Evolutionary conservation across 495 filamentous ascomycete species (phyloP).

Genomic region (Chaetomidium leptoderma): DNA sequence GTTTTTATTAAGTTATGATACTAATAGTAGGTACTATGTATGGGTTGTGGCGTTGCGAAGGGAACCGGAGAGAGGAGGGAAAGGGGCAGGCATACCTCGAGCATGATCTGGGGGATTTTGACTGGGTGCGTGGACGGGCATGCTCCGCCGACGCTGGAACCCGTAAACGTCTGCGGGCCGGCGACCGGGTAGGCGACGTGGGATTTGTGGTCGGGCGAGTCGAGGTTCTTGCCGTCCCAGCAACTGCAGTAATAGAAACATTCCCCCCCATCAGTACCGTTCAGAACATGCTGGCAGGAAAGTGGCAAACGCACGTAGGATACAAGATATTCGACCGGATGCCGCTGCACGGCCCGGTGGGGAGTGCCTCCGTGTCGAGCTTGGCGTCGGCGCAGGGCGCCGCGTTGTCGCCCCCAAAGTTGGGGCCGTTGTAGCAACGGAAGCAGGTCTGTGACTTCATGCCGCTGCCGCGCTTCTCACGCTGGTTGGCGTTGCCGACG

Average conservation of each 20-base stretch:
- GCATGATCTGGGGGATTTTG: constrained; percentile 57
- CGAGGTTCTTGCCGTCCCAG: constrained; percentile 23
- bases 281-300: not conserved
- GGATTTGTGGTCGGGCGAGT: constrained; percentile 19
- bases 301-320: constrained; percentile 31
- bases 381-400: constrained; percentile 32
- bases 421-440: constrained; percentile 38
- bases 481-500: constrained; percentile 35
- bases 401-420: constrained; percentile 38
- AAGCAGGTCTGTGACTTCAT: constrained; percentile 34
- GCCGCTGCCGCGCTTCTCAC: constrained; percentile 21
- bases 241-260: not conserved
- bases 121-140: constrained; percentile 55
- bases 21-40: not conserved
- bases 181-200: constrained; percentile 59
- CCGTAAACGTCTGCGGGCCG: constrained; percentile 34
- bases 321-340: constrained; percentile 43
- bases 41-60: not conserved
- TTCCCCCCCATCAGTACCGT: too few relatives aligned
- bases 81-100: constrained; percentile 44
- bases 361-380: constrained; percentile 31
- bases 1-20: too few relatives aligned
- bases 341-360: constrained; percentile 29
- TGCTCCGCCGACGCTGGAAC: constrained; percentile 34
- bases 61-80: not conserved